Percentiles rank a stretch among this genome's conserved stretches.
These are phyloP conservation scores for Boletus reticuloceps DNA, from an alignment of 768 basidiomycete species.

Conservation along the genomic window DNA sequence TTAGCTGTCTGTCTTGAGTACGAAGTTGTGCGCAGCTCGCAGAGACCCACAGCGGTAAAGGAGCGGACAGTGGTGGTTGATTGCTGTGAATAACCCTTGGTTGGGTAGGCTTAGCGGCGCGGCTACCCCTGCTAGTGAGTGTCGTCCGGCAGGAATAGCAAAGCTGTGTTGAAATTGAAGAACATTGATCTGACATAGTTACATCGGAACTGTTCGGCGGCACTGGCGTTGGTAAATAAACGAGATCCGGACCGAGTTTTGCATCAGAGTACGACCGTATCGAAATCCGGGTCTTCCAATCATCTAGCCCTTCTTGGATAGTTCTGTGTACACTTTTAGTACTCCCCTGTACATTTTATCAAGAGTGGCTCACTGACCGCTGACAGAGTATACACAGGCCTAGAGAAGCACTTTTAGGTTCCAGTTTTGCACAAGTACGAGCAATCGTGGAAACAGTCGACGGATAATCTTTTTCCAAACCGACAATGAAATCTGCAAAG, in stretches of 20 bases:
- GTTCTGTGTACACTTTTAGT: constrained; percentile 47
- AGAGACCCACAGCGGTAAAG: constrained; percentile 35
- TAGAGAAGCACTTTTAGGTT: constrained; percentile 55
- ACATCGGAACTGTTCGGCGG: neutral
- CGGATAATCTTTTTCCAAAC: constrained; percentile 79
- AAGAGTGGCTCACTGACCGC: constrained; percentile 40
- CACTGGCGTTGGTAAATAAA: constrained; percentile 2
- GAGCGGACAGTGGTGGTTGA: constrained; percentile 14
- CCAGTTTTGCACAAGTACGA: constrained; percentile 75
- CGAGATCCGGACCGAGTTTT: constrained; percentile 14
- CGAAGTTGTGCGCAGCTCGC: neutral
- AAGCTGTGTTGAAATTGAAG: constrained; percentile 40
- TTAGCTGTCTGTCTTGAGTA: neutral
- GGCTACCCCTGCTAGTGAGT: constrained; percentile 55
- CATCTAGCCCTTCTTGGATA: constrained; percentile 59
- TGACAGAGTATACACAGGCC: constrained; percentile 62
- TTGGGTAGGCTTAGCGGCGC: constrained; percentile 28
- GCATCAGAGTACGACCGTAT: constrained; percentile 48
- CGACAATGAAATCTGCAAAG: constrained; percentile 68
- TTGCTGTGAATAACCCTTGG: neutral
- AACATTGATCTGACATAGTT: neutral
- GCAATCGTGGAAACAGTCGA: constrained; percentile 85
- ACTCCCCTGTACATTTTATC: neutral
- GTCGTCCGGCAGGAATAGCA: constrained; percentile 66
- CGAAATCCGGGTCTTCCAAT: constrained; percentile 74